Evolutionary conservation across 805 yeast genomes (phyloP).

Genomic region (Candida argentea): DNA sequence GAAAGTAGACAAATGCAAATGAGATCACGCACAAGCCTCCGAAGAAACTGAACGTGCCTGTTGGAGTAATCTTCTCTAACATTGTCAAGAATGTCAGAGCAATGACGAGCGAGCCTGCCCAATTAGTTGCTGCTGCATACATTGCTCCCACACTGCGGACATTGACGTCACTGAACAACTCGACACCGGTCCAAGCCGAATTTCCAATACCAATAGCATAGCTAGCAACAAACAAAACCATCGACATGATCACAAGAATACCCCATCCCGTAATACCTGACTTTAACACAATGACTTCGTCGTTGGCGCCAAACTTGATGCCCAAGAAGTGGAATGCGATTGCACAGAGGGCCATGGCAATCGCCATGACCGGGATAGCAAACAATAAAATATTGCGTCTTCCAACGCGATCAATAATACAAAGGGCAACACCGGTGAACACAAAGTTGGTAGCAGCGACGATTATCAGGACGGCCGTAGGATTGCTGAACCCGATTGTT

Average conservation of each 20-base stretch:
- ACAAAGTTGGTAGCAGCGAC: slow-evolving; percentile 92
- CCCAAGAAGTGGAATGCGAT: slow-evolving; percentile 85
- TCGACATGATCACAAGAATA: slow-evolving; percentile 69
- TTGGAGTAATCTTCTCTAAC: slow-evolving; percentile 87
- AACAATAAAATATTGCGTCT: slow-evolving; percentile 71
- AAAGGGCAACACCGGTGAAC: slow-evolving; percentile 77
- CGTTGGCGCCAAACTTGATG: slow-evolving; percentile 43
- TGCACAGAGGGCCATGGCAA: slow-evolving; percentile 69
- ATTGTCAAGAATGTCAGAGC: slow-evolving; percentile 90
- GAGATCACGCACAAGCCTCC: slow-evolving; percentile 74
- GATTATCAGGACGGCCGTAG: slow-evolving; percentile 92
- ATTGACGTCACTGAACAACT: slow-evolving; percentile 77
- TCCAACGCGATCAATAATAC: slow-evolving; percentile 80
- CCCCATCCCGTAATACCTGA: slow-evolving; percentile 73
- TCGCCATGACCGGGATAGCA: slow-evolving; percentile 81
- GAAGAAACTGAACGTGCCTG: slow-evolving; percentile 88
- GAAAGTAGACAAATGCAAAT: slow-evolving; percentile 64
- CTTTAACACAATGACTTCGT: slow-evolving; percentile 18
- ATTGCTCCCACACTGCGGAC: slow-evolving; percentile 91
- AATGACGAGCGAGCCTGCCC: slow-evolving; percentile 90
- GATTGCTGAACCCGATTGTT: slow-evolving; percentile 76
- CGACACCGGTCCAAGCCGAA: slow-evolving; percentile 98
- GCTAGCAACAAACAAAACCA: slow-evolving; percentile 80
- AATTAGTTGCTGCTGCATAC: slow-evolving; percentile 83
- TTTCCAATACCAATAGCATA: slow-evolving; percentile 95